phyloP scores from a whole-genome alignment of 352 stramenopile species.

The Phytophthora fragariae region DNA sequence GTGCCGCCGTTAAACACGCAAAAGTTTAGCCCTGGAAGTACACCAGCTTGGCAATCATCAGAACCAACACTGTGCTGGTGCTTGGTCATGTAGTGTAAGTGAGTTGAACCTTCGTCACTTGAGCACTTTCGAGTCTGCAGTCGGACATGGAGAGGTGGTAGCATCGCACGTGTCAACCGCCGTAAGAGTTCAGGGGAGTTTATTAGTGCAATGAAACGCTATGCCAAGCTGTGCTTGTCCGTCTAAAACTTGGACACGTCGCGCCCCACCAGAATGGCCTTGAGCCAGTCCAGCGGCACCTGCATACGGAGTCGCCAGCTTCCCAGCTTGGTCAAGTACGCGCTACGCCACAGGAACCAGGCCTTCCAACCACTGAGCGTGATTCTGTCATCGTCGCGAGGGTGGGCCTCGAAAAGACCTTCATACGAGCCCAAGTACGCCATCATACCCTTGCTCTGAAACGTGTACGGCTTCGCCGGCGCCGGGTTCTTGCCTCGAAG shows the following conservation, averaged over 20 bases:
- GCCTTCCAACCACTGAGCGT: constrained; percentile 89
- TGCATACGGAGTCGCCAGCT: constrained; percentile 93
- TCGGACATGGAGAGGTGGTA: background rate
- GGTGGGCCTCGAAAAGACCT: constrained; percentile 88
- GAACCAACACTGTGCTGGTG: background rate
- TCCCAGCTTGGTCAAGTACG: constrained; percentile 96
- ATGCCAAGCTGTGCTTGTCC: background rate
- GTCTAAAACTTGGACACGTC: constrained; percentile 94
- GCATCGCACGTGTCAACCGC: constrained; percentile 21
- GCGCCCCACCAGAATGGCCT: constrained; percentile 95
- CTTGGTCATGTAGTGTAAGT: constrained; percentile 7
- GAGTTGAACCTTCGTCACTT: background rate
- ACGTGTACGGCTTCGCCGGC: constrained; percentile 68
- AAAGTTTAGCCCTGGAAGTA: background rate
- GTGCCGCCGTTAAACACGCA: background rate
- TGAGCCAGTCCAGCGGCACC: constrained; percentile 98
- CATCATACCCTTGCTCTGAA: constrained; percentile 93
- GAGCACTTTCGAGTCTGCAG: constrained; percentile 1
- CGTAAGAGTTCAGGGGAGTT: constrained; percentile 5
- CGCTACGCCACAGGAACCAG: constrained; percentile 94
- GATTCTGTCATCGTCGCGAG: constrained; percentile 54
- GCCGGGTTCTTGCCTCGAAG: constrained; percentile 62
- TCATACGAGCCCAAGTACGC: constrained; percentile 94
- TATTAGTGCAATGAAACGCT: constrained; percentile 10
- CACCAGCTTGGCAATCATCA: background rate